Evolutionary conservation across 345 rosid genomes (phyloP), one percentile per base, ranked within the genome.

Genomic region (Combretum micranthum): DNA sequence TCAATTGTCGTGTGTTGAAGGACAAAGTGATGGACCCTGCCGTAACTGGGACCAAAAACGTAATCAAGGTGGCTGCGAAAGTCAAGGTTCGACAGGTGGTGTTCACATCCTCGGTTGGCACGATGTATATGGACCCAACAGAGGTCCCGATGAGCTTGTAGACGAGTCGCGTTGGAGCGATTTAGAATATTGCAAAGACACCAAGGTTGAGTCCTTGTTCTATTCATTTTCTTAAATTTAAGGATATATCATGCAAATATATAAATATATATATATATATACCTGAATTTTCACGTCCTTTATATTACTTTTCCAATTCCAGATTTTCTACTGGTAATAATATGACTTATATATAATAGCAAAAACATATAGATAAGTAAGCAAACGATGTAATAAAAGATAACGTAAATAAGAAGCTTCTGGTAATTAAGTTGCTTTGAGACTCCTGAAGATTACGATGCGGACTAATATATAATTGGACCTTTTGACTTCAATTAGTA

Each of bases 1-100:
- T 57, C 4, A 7, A 32, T 32, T 32, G 9, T 32, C 10, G 51
- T 15, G 49, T 43, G 20, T 16, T 20, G 42, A 50, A 92, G 98
- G 98, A 84, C 52, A 78, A 84, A 78, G 86, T 92, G 97, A 78
- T 88, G 84, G 98, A 92, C 72, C 97, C 97, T 13, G 96, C 96
- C 3, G 89, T 86, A 65, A 71, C 61, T 0, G 97, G 97, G 64
- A 85, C 97, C 2, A 76, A 79, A 74, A 84, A 80, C 42, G 96
- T 89, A 68, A 80, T 93, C 20, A 64, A 61, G 13, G 97, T 91
- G 0, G 97, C 96, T 1, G 80, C 94, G 1, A 87, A 81, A 72
- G 90, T 94, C 56, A 83, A 85, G 50, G 93, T 76, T 26, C 78
- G 85, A 20, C 85, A 94, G 12, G 86, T 87, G 16, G 91, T 87